Percentiles rank a stretch among this genome's conserved stretches.
Conservation (phyloP, 2,329 filamentous ascomycete species). For the Fusarium incarnatum region DNA sequence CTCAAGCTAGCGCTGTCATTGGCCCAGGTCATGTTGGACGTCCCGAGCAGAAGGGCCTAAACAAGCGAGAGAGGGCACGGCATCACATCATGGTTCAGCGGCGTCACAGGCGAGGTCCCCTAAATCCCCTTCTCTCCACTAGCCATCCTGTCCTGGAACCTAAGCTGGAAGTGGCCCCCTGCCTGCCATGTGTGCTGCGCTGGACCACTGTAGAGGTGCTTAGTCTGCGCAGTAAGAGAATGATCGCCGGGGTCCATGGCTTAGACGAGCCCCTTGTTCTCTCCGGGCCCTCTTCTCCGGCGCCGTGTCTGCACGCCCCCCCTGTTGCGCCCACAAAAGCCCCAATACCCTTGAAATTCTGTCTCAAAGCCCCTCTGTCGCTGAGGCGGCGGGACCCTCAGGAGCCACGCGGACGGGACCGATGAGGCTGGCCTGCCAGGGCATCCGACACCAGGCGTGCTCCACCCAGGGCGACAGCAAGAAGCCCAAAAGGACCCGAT, state of each 20-base stretch:
- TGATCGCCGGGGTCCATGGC: constrained; percentile 29
- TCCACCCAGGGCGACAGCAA: constrained; percentile 14
- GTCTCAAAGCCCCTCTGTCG: constrained; percentile 23
- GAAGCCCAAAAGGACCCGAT: constrained; percentile 39
- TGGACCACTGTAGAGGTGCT: constrained; percentile 1
- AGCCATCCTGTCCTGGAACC: neutral
- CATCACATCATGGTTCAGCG: constrained; percentile 29
- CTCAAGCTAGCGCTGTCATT: neutral
- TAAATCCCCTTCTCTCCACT: constrained; percentile 17
- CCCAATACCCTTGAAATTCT: constrained; percentile 25
- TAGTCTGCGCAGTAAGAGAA: constrained; percentile 3
- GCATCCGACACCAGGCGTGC: constrained; percentile 21
- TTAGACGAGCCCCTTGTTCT: constrained; percentile 13
- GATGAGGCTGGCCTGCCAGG: constrained; percentile 41
- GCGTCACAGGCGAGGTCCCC: constrained; percentile 28
- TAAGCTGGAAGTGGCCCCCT: constrained; percentile 17
- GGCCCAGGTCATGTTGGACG: neutral
- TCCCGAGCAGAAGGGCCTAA: constrained; percentile 12
- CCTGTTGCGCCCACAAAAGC: neutral
- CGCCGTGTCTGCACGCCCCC: constrained; percentile 20
- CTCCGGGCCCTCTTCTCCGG: constrained; percentile 35
- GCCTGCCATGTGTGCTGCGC: constrained; percentile 27
- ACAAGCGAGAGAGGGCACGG: constrained; percentile 23
- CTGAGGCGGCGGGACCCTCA: constrained; percentile 30
- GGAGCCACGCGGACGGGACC: constrained; percentile 42